Evolutionary conservation across 805 yeast genomes (phyloP).

Genomic region (Cyberlindnera subsufficiens): DNA sequence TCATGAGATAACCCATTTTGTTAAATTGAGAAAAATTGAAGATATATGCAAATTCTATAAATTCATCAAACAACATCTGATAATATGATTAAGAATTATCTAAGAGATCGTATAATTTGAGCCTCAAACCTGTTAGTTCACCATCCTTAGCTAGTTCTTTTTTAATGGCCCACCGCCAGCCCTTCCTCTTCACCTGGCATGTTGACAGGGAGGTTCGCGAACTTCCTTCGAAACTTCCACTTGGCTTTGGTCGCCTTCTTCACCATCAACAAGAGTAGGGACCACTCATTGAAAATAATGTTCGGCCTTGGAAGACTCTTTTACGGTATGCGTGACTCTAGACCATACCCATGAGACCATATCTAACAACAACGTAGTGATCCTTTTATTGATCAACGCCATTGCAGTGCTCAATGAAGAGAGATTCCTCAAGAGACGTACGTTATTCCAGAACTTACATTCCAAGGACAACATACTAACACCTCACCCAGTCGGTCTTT

Average conservation of each 20-base stretch:
- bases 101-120: too few species aligned
- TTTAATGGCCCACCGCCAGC: too few species aligned
- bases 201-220: neutral
- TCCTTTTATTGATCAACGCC: conserved; percentile 58
- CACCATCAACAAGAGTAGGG: neutral
- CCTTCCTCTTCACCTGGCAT: too few species aligned
- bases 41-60: too few species aligned
- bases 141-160: too few species aligned
- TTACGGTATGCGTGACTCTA: conserved; percentile 30
- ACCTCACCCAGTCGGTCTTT: conserved; percentile 35
- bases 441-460: neutral
- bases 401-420: conserved; percentile 79
- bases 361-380: conserved; percentile 20
- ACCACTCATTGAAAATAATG: conserved; percentile 27
- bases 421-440: conserved; percentile 60
- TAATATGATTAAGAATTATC: too few species aligned
- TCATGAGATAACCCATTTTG: too few species aligned
- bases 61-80: too few species aligned
- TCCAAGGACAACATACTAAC: conserved; percentile 1
- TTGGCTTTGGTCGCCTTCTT: neutral
- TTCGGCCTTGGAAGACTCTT: conserved; percentile 58
- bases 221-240: neutral
- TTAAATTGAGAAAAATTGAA: too few species aligned
- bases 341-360: neutral
- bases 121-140: too few species aligned